Percentiles rank a stretch among this genome's conserved stretches.
Evolutionary conservation across 192 early-diverging fungal species (phyloP).

Genomic region (Coemansia nantahalensis): DNA sequence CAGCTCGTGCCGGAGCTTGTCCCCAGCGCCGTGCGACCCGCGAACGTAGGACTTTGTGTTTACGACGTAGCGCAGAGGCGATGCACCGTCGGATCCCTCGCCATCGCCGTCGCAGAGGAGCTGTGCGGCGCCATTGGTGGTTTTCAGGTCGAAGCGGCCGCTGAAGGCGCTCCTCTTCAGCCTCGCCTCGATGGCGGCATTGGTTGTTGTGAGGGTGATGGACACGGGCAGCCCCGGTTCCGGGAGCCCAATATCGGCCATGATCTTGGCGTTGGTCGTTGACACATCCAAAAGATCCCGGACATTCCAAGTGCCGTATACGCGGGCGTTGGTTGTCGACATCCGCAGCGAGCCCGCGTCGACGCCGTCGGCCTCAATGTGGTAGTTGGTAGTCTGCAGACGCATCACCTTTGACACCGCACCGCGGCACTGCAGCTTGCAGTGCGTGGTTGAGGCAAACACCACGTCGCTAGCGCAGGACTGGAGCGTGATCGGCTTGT

Average conservation of each 20-base stretch:
- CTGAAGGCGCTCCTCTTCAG: conserved; percentile 16
- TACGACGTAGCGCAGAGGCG: conserved; percentile 12
- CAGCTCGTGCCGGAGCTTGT: conserved; percentile 12
- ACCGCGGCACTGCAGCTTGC: conserved; percentile 9
- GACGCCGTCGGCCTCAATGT: conserved; percentile 6
- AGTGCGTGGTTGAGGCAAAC: conserved; percentile 9
- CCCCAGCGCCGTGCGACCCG: conserved; percentile 5
- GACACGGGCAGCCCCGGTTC: neutral
- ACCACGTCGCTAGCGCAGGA: neutral
- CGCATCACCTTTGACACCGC: conserved; percentile 4
- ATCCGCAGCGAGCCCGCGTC: conserved; percentile 6
- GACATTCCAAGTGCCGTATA: conserved; percentile 24
- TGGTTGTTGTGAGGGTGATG: conserved; percentile 10
- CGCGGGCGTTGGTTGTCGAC: conserved; percentile 12
- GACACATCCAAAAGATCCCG: conserved; percentile 8
- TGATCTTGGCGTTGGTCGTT: conserved; percentile 22
- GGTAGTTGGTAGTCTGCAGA: conserved; percentile 14
- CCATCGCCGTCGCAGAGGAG: conserved; percentile 1
- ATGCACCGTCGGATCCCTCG: neutral
- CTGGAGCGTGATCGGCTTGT: conserved; percentile 9
- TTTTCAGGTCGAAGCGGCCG: conserved; percentile 20
- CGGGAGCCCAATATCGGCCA: conserved; percentile 5
- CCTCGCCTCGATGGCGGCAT: conserved; percentile 11
- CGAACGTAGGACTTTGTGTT: conserved; percentile 15
- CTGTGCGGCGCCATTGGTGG: conserved; percentile 9